phyloP scores from a whole-genome alignment of 768 basidiomycete species.

The Boletellus ananas region DNA sequence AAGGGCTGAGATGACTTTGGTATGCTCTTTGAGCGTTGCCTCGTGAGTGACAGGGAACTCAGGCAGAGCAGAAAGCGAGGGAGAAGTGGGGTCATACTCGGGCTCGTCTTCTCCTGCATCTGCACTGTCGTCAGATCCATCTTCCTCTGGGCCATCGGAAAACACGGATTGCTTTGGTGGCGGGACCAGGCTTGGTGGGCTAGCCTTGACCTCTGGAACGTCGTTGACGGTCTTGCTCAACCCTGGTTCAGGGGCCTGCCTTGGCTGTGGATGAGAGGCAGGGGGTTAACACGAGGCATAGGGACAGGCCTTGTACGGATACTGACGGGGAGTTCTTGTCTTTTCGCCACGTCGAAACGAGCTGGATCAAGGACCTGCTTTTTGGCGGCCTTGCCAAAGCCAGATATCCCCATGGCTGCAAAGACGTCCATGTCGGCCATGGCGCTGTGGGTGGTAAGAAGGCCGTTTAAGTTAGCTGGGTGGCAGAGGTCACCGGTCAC shows the following conservation, averaged over 20 bases:
- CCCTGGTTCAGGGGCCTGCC: conserved; percentile 14
- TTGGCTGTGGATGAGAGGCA: conserved; percentile 10
- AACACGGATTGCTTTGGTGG: not conserved
- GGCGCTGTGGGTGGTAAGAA: conserved; percentile 7
- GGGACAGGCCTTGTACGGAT: conserved; percentile 2
- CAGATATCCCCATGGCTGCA: conserved; percentile 78
- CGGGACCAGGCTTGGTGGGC: conserved; percentile 12
- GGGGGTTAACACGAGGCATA: conserved; percentile 22
- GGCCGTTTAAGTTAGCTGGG: not conserved
- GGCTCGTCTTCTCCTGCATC: conserved; percentile 31
- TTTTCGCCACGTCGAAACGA: conserved; percentile 76
- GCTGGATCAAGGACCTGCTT: conserved; percentile 68
- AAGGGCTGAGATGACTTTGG: conserved; percentile 91
- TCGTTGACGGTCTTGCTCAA: conserved; percentile 8
- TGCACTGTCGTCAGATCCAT: conserved; percentile 23
- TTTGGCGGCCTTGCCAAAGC: conserved; percentile 73
- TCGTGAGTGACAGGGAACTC: conserved; percentile 90
- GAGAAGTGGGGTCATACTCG: conserved; percentile 51
- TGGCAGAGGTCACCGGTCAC: conserved; percentile 20
- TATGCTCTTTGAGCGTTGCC: conserved; percentile 89
- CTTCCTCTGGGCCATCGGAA: conserved; percentile 18
- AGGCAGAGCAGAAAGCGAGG: conserved; percentile 38
- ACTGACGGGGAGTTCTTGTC: conserved; percentile 39
- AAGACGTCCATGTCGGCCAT: conserved; percentile 68
- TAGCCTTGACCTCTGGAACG: conserved; percentile 20